Percentiles rank a stretch among this genome's conserved stretches.
Conservation (phyloP, 2,329 filamentous ascomycete genomes). For the Lachnellula arida region DNA sequence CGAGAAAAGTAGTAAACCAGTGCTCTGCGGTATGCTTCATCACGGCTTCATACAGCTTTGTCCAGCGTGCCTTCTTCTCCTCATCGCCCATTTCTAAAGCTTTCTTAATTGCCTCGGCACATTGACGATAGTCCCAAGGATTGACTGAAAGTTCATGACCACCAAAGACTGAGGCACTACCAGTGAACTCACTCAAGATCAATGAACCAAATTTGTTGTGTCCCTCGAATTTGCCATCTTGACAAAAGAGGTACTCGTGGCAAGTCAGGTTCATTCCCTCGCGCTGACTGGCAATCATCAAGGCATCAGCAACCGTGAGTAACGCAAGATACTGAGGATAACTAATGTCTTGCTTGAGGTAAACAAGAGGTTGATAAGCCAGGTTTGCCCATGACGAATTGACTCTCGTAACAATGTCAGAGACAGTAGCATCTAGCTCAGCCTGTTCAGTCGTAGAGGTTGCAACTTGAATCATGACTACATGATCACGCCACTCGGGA, state of each 20-base stretch:
- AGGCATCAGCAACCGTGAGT: conserved; percentile 79
- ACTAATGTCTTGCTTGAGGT: conserved; percentile 90
- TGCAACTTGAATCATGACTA: conserved; percentile 90
- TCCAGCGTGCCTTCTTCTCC: conserved; percentile 73
- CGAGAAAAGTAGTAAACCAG: conserved; percentile 76
- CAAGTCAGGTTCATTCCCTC: conserved; percentile 97
- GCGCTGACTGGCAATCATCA: conserved; percentile 92
- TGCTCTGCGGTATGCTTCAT: conserved; percentile 76
- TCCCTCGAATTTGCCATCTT: conserved; percentile 68
- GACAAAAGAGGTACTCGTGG: conserved; percentile 90
- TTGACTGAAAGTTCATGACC: conserved; percentile 81
- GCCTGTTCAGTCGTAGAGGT: conserved; percentile 84
- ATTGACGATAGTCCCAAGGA: conserved; percentile 90
- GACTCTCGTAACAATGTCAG: conserved; percentile 90
- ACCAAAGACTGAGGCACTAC: conserved; percentile 80
- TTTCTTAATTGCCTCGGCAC: conserved; percentile 76
- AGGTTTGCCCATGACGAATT: conserved; percentile 89
- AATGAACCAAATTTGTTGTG: conserved; percentile 81
- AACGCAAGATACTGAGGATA: conserved; percentile 92
- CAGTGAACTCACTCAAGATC: conserved; percentile 93
- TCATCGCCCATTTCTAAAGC: conserved; percentile 75
- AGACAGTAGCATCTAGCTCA: conserved; percentile 82
- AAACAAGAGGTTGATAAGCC: conserved; percentile 87
- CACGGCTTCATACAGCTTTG: conserved; percentile 66
- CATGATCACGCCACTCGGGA: conserved; percentile 81